Evolutionary conservation across 768 basidiomycete genomes (phyloP).

Genomic region (Gyrodon lividus): DNA sequence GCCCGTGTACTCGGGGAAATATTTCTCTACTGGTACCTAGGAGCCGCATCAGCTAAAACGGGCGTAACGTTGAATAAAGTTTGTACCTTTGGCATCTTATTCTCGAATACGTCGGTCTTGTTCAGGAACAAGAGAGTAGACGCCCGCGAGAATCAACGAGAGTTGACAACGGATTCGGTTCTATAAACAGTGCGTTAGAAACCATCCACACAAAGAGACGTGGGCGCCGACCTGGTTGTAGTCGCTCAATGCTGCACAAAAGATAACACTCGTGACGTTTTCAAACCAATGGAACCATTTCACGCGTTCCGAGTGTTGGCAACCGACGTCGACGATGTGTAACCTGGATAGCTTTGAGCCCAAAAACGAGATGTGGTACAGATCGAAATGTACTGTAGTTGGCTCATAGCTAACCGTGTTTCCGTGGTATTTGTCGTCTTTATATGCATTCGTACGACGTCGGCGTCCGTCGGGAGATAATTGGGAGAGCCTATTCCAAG

Average conservation of each 20-base stretch:
- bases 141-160: slow-evolving; percentile 70
- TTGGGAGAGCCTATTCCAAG: slow-evolving; percentile 75
- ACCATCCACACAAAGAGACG: not conserved
- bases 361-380: rapidly evolving
- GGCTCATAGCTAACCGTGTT: slow-evolving; percentile 76
- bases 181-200: slow-evolving; percentile 28
- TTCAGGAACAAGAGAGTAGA: slow-evolving; percentile 68
- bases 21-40: slow-evolving; percentile 70
- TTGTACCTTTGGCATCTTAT: slow-evolving; percentile 56
- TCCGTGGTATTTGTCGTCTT: slow-evolving; percentile 92
- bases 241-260: slow-evolving; percentile 72
- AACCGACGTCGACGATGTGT: slow-evolving; percentile 79
- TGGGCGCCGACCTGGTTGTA: slow-evolving; percentile 39
- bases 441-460: slow-evolving; percentile 83
- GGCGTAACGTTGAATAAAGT: not conserved
- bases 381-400: slow-evolving; percentile 45
- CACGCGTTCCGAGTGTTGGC: slow-evolving; percentile 78
- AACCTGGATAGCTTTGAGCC: slow-evolving; percentile 32
- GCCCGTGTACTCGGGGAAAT: slow-evolving; percentile 88
- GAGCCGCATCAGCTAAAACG: not conserved
- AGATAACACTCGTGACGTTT: slow-evolving; percentile 77
- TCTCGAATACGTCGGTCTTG: slow-evolving; percentile 77
- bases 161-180: slow-evolving; percentile 81
- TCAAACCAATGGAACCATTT: slow-evolving; percentile 84
- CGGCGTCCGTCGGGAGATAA: slow-evolving; percentile 85